Conservation (phyloP, 768 basidiomycete genomes). For the Dacryopinax primogenitus region DNA sequence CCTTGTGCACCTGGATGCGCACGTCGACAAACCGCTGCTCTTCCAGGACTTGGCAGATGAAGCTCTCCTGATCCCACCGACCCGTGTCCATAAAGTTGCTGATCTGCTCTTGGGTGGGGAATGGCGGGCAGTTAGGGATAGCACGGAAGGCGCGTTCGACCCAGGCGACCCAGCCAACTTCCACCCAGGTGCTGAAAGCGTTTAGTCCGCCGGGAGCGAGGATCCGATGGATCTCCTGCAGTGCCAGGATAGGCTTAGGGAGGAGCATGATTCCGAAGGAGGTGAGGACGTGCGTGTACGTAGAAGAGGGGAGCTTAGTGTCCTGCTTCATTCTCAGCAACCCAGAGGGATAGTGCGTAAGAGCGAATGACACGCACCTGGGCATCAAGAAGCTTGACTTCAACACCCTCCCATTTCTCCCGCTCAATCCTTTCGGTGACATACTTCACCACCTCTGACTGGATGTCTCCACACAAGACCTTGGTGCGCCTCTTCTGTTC, state of each 20-base stretch:
- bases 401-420: slow-evolving; percentile 2
- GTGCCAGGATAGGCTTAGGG: neutral
- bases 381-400: neutral
- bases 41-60: neutral
- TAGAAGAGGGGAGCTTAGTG: neutral
- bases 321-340: neutral
- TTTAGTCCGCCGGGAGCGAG: slow-evolving; percentile 12
- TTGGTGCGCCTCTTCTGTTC: neutral
- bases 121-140: neutral
- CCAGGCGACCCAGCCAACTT: slow-evolving; percentile 9
- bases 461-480: neutral
- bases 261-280: neutral
- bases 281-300: neutral
- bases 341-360: neutral
- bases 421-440: neutral
- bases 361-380: neutral
- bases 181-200: slow-evolving; percentile 12
- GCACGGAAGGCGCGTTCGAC: slow-evolving; percentile 6
- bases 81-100: neutral
- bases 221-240: slow-evolving; percentile 10
- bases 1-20: neutral
- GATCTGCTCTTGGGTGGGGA: neutral
- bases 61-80: neutral
- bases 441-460: neutral
- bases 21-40: slow-evolving; percentile 8